Conservation (phyloP, 306 rosid species). For the Canavalia ensiformis region DNA sequence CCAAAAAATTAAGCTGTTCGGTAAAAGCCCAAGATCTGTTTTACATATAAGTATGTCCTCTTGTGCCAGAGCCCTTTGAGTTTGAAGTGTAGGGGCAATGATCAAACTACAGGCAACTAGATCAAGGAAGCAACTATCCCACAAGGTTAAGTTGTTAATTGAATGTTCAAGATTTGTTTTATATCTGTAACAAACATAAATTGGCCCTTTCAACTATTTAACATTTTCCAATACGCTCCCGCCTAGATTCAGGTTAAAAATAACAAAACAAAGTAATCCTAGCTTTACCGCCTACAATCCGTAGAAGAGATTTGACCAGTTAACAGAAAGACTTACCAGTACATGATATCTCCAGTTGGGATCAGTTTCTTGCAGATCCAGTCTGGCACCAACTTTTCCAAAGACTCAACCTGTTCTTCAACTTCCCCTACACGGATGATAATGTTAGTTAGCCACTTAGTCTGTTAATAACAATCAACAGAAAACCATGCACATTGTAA, state of each 20-base stretch:
- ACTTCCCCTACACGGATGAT: constrained; percentile 63
- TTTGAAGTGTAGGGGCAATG: background rate
- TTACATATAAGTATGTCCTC: background rate
- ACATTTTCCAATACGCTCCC: background rate
- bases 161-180: background rate
- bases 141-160: background rate
- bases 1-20: background rate
- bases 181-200: background rate
- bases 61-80: background rate
- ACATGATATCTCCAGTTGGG: constrained; percentile 61
- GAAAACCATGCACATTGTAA: constrained; percentile 29
- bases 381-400: constrained; percentile 67
- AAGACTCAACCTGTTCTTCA: constrained; percentile 63
- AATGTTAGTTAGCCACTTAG: constrained; percentile 38
- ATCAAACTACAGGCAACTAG: background rate
- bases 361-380: constrained; percentile 65
- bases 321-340: constrained; percentile 54
- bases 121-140: background rate
- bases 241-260: background rate
- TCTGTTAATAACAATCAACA: constrained; percentile 37
- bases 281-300: background rate
- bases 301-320: constrained; percentile 13
- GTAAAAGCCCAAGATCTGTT: background rate
- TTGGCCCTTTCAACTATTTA: background rate
- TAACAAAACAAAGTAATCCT: background rate